Evolutionary conservation across 495 filamentous ascomycete genomes (phyloP), one percentile per base, ranked within the genome.

Genomic region (Penicillium argentinense): DNA sequence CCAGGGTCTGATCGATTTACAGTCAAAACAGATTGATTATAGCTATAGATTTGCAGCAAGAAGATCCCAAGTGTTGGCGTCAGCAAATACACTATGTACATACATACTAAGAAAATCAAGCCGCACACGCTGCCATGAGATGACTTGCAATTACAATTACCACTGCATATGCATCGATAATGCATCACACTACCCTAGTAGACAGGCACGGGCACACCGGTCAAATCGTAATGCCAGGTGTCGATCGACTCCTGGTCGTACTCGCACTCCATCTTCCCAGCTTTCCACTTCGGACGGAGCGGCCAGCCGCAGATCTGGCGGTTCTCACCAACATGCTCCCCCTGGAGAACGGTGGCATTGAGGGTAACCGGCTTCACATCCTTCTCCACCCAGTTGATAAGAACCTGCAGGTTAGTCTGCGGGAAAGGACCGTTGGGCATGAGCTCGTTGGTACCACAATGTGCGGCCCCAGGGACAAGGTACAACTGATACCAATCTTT

Each of bases 381-480:
- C 6, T 74, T 66, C 47, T 78, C 75, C 11, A 77, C 77, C 77
- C 76, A 79, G 17, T 73, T 56, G 32, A 78, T 78, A 14, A 79
- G 34, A 6, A 47, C 47, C 39, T 60, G 57, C 11, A 80, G 48
- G 14, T 64, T 73, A 11, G 61, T 67, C 36, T 73, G 57, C 1
- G 76, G 76, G 51, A 63, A 80, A 0, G 69, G 66, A 5, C 71
- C 74, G 26, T 69, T 69, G 3, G 71, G 69, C 53, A 70, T 61
- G 11, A 63, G 45, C 1, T 39, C 9, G 42, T 73, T 78, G 0
- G 67, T 44, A 0, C 56, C 55, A 40, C 77, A 81, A 60, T 80
- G 75, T 0, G 60, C 69, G 0, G 71, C 77, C n/a, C 77, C 76
- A 2, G 79, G 75, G 7, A 81, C 59, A 1, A 80, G 48, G 56